Percentiles rank a stretch among this genome's conserved stretches.
phyloP scores from a whole-genome alignment of 495 filamentous ascomycete genomes.

The Xylaria longipes region DNA sequence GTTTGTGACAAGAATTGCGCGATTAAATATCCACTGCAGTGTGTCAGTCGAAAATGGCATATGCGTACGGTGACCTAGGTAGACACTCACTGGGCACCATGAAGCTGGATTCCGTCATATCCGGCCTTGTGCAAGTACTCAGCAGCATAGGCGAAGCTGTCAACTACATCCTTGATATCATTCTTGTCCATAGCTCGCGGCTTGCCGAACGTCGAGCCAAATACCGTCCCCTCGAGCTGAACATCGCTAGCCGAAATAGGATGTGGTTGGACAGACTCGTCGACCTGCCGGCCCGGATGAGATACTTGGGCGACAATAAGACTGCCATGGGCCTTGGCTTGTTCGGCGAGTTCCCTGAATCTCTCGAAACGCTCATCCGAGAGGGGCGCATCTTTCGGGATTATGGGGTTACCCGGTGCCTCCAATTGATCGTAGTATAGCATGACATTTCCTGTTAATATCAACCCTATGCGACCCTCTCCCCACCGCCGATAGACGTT shows the following conservation, averaged over 20 bases:
- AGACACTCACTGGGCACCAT: slow-evolving; percentile 52
- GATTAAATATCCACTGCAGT: slow-evolving; percentile 63
- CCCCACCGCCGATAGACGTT: slow-evolving; percentile 68
- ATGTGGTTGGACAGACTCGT: slow-evolving; percentile 54
- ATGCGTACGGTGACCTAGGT: neutral
- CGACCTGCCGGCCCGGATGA: slow-evolving; percentile 68
- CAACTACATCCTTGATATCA: slow-evolving; percentile 57
- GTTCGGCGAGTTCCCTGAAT: slow-evolving; percentile 58
- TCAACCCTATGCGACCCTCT: slow-evolving; percentile 62
- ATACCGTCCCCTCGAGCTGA: slow-evolving; percentile 49
- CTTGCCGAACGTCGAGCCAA: slow-evolving; percentile 32
- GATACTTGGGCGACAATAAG: slow-evolving; percentile 64
- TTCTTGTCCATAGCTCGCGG: slow-evolving; percentile 50
- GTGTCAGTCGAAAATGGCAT: neutral
- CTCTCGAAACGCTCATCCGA: slow-evolving; percentile 62
- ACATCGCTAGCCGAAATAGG: slow-evolving; percentile 66
- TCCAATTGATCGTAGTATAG: slow-evolving; percentile 66
- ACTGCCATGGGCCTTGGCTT: slow-evolving; percentile 60
- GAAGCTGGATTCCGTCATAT: slow-evolving; percentile 65
- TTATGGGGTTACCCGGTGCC: slow-evolving; percentile 63
- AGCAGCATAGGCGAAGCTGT: slow-evolving; percentile 61
- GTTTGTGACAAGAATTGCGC: slow-evolving; percentile 67
- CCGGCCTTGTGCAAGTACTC: slow-evolving; percentile 64
- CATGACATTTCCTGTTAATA: slow-evolving; percentile 69
- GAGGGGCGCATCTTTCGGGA: slow-evolving; percentile 54